These are phyloP conservation scores for Aspergillus sp. DNA, from an alignment of 2,329 filamentous ascomycete genomes.

Conservation along the genomic window DNA sequence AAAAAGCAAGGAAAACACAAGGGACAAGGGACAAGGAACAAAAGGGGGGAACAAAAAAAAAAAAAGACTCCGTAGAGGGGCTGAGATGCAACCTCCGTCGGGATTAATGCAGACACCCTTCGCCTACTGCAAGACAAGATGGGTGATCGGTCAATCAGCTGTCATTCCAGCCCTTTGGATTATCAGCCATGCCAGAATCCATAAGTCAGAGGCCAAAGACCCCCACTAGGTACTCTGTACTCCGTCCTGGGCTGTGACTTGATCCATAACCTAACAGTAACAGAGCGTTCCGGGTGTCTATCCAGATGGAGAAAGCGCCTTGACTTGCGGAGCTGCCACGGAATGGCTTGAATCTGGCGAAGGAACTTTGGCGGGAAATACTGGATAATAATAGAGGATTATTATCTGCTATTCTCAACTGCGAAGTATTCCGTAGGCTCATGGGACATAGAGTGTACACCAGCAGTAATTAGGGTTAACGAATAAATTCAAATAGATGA, in stretches of 20 bases:
- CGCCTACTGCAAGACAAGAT: constrained; percentile 13
- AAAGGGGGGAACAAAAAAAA: not conserved
- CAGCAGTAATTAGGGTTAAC: not conserved
- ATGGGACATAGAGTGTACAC: no score
- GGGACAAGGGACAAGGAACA: not conserved
- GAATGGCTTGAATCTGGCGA: not conserved
- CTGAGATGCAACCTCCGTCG: constrained; percentile 8
- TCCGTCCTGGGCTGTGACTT: not conserved
- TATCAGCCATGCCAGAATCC: constrained; percentile 2
- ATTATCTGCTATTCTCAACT: not conserved
- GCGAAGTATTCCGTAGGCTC: not conserved
- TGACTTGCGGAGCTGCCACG: not conserved
- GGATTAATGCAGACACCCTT: constrained; percentile 12
- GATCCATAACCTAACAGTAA: not conserved
- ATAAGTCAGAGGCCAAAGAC: not conserved
- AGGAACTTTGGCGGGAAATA: not conserved
- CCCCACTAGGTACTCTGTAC: not conserved
- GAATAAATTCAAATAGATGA: not conserved
- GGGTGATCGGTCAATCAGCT: constrained; percentile 10
- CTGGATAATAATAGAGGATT: not conserved
- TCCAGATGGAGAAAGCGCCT: not conserved
- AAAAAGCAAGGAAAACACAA: not conserved
- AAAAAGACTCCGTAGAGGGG: not conserved
- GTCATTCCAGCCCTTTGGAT: constrained; percentile 1
- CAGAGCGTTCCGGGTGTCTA: not conserved